Evolutionary conservation across 164 flowering plant genomes (phyloP), one percentile per base, ranked within the genome.

Genomic region (Kalanchoe fedtschenkoi): DNA sequence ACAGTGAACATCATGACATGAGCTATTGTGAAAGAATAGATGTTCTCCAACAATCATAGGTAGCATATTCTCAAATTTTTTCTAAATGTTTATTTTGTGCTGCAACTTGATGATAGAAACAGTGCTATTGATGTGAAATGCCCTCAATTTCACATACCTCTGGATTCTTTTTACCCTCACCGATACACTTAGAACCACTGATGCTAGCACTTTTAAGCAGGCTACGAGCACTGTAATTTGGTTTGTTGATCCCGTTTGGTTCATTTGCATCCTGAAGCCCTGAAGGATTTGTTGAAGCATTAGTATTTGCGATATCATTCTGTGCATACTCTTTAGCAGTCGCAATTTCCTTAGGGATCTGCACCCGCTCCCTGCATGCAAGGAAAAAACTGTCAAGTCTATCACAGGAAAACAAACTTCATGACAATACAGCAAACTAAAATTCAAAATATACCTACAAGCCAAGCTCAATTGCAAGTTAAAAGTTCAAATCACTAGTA

Each of bases 151-250:
- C 6, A 51, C 56, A 24, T 63, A 75, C 82, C 77, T 78, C 77
- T 1, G 46, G 22, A 32, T 66, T 67, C 19, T 29, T 58, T 16
- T 15, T 71, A 19, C 47, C 46, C 65, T 71, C 41, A 11, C 67
- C 77, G 7, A 78, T 57, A 37, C 82, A 78, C 42, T 70, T 73
- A 10, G 82, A 78, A 53, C 62, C 82, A 64, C 82, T 78, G 46
- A 78, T 78, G 65, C 82, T 78, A 26, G 82, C 79, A 66, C 82
- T 78, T 71, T 78, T 78, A 69, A 78, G 61, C 28, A 78, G 67
- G 69, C 72, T 78, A 42, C 82, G 79, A 34, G 75, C 71, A 62
- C 74, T 74, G 61, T 43, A 59, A 42, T 70, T 72, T 60, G 73
- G 66, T 53, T 63, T 68, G 39, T 41, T 61, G 35, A 28, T 63